Evolutionary conservation across 2,329 filamentous ascomycete species (phyloP), one percentile per base, ranked within the genome.

Genomic region (Alternaria hordeiaustralica): DNA sequence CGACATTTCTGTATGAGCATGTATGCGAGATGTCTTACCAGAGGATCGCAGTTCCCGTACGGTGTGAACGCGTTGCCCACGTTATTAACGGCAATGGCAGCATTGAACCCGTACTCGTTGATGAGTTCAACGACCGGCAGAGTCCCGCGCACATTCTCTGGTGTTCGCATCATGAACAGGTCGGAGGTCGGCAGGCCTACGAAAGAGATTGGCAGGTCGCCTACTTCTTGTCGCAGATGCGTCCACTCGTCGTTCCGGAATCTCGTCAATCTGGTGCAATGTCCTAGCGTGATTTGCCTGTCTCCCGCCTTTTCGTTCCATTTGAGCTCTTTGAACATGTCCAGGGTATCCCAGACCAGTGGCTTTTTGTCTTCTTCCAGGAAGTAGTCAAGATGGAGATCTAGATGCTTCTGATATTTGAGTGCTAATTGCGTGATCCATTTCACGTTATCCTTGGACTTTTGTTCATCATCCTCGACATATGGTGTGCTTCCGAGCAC

Each of bases 51-150:
- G 18, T 82, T 87, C 0, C 90, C 90, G 71, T 89, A 87, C 0
- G 90, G 90, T 7, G 90, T 92, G 70, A 93, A 92, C 0, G 90
- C 89, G 73, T 93, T 93, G 18, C 90, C 90, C 13, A 93, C 87
- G 71, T 93, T 93, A 72, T 92, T 92, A 41, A 91, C 84, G 2
- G 88, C 86, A 6, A 92, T 84, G 13, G 87, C 88, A 20, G 84
- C 88, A 62, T 88, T 84, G 4, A 92, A 74, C 0, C 82, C 83
- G 63, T 88, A 84, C 21, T 86, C 80, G 43, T 84, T 82, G 63
- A 92, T 89, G 79, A 92, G 82, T 5, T 86, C 80, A 0, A 86
- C 84, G 1, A 92, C 80, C 46, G 87, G 85, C 15, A 92, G 79
- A 0, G 90, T 92, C 1, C 88, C 89, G 63, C 90, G 83, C 1